Evolutionary conservation across 2,329 filamentous ascomycete species (phyloP).

Genomic region (Neoscytalidium dimidiatum): DNA sequence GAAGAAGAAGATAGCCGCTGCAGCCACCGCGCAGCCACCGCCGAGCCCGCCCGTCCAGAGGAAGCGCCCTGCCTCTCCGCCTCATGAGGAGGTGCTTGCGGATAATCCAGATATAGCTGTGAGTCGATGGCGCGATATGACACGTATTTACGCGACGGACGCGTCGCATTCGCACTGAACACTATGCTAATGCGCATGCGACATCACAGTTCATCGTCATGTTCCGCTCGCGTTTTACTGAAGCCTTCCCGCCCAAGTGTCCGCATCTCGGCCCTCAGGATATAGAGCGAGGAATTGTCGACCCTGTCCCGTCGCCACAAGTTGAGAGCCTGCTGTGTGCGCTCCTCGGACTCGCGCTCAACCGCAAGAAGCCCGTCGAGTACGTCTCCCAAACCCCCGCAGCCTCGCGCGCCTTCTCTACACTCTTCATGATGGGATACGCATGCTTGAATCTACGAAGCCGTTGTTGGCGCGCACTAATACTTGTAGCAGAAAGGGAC

Average conservation of each 20-base stretch:
- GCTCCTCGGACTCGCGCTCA: constrained; percentile 81
- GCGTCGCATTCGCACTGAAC: constrained; percentile 19
- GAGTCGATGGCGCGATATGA: constrained; percentile 53
- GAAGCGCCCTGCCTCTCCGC: constrained; percentile 83
- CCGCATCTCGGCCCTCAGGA: constrained; percentile 93
- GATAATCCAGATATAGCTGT: constrained; percentile 93
- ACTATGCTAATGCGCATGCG: constrained; percentile 31
- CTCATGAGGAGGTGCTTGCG: constrained; percentile 85
- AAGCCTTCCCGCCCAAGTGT: constrained; percentile 83
- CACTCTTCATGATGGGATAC: not conserved
- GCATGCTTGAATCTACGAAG: not conserved
- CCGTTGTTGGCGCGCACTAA: constrained; percentile 28
- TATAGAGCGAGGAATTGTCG: constrained; percentile 82
- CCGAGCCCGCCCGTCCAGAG: constrained; percentile 54
- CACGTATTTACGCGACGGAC: constrained; percentile 34
- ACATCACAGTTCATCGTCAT: constrained; percentile 85
- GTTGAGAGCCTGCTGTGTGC: constrained; percentile 89
- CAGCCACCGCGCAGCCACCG: constrained; percentile 42
- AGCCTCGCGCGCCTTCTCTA: not conserved
- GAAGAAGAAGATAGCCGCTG: constrained; percentile 36
- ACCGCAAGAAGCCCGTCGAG: constrained; percentile 99
- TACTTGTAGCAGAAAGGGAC: constrained; percentile 68
- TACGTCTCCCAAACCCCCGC: constrained; percentile 55
- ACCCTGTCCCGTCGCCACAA: constrained; percentile 76
- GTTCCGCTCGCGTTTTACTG: constrained; percentile 92